A percentile compares a stretch with the other conserved stretches of the same genome.
These are phyloP conservation scores for Thraustotheca clavata DNA, from an alignment of 352 stramenopile species.

Conservation along the genomic window DNA sequence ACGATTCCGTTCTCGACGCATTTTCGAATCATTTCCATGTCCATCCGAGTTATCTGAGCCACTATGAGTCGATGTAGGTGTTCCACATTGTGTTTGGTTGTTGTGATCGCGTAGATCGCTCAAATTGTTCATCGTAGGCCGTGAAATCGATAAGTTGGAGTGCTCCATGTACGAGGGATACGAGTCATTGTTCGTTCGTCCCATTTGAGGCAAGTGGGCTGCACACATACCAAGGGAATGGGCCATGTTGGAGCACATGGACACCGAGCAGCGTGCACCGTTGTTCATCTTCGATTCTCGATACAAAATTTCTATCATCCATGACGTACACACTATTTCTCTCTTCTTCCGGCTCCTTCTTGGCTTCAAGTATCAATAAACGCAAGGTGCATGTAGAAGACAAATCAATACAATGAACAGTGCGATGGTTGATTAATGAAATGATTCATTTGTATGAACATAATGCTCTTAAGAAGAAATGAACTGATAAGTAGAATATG, in stretches of 20 bases:
- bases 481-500: neutral
- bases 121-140: neutral
- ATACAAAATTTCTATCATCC: neutral
- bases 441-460: too few relatives aligned
- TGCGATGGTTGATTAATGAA: too few relatives aligned
- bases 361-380: neutral
- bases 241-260: slow-evolving; percentile 65
- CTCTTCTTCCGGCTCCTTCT: too few relatives aligned
- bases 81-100: slow-evolving; percentile 28
- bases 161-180: slow-evolving; percentile 1
- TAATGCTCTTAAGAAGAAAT: too few relatives aligned
- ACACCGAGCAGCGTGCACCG: slow-evolving; percentile 47
- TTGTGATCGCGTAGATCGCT: neutral
- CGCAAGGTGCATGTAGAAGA: slow-evolving; percentile 3
- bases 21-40: slow-evolving; percentile 49
- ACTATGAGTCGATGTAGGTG: slow-evolving; percentile 57
- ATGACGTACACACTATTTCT: too few relatives aligned
- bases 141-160: neutral
- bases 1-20: slow-evolving; percentile 75
- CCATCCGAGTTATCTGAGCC: slow-evolving; percentile 62
- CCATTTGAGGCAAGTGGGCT: slow-evolving; percentile 53
- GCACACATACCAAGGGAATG: slow-evolving; percentile 66
- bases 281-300: slow-evolving; percentile 8
- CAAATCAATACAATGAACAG: neutral
- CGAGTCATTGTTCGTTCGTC: neutral